Evolutionary conservation across 441 rosid genomes (phyloP).

Genomic region (Rhodomyrtus psidioides): DNA sequence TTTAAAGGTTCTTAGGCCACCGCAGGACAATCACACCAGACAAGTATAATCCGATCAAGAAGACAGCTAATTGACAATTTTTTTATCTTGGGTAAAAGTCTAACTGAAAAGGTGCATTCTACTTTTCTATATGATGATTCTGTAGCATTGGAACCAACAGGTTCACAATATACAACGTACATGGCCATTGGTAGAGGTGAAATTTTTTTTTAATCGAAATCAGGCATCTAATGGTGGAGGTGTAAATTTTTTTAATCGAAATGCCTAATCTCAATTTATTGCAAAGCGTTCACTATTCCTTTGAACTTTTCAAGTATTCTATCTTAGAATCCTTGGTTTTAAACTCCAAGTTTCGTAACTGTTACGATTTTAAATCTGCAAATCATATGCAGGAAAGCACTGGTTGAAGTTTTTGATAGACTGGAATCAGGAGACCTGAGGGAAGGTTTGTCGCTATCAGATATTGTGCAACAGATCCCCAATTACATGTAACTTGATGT

Average conservation of each 20-base stretch:
- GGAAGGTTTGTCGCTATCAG: constrained; percentile 40
- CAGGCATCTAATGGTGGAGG: too few species aligned
- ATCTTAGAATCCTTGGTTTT: background rate
- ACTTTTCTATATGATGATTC: background rate
- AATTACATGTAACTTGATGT: constrained; percentile 34
- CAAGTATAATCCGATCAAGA: constrained; percentile 34
- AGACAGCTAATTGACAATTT: too few species aligned
- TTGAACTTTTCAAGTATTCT: background rate
- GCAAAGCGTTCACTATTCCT: background rate
- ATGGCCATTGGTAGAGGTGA: too few species aligned
- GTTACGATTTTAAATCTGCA: background rate
- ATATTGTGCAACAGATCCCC: constrained; percentile 57
- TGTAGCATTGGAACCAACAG: background rate
- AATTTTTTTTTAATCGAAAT: too few species aligned
- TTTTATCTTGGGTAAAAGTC: too few species aligned
- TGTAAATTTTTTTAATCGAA: background rate
- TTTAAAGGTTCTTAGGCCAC: constrained; percentile 88
- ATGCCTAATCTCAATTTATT: too few species aligned
- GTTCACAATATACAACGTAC: background rate
- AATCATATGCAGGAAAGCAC: constrained; percentile 44
- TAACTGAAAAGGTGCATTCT: background rate
- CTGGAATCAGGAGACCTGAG: constrained; percentile 48
- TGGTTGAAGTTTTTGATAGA: constrained; percentile 62
- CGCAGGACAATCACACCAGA: constrained; percentile 78
- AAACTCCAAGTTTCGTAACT: background rate